phyloP scores from a whole-genome alignment of 148 eudicot genomes.

The Vaccinium myrtillus region DNA sequence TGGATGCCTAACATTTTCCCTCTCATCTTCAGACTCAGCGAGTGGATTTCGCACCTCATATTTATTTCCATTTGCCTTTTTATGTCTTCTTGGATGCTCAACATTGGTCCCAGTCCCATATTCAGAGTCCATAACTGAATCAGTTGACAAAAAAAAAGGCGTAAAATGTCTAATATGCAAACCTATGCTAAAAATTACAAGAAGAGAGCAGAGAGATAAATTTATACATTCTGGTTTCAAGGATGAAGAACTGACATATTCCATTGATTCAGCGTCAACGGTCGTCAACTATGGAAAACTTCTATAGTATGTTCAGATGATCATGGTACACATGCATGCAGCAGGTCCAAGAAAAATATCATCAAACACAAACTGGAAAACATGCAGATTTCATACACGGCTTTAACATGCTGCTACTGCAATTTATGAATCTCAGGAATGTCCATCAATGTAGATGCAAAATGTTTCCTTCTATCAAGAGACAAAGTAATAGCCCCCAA shows the following conservation, averaged over 20 bases:
- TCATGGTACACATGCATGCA: not conserved
- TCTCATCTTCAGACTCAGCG: not conserved
- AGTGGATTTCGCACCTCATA: not conserved
- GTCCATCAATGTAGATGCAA: not conserved
- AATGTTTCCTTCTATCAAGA: not conserved
- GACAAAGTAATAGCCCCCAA: not conserved
- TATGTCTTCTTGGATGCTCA: not conserved
- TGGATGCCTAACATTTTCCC: not conserved
- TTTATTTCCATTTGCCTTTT: slow-evolving; percentile 8
- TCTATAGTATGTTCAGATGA: not conserved
- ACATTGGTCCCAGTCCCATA: not conserved
- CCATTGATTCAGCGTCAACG: not conserved
- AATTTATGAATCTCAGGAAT: not conserved
- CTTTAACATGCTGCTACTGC: not conserved
- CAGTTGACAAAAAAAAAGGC: not conserved
- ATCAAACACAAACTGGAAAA: not conserved
- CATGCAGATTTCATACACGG: too few relatives aligned
- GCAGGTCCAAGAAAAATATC: not conserved
- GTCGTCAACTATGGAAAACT: not conserved
- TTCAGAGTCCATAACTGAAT: slow-evolving; percentile 6
- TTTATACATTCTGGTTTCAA: not conserved
- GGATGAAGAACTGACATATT: not conserved
- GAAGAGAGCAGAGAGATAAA: not conserved
- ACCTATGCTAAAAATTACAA: not conserved
- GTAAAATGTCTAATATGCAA: not conserved